Conservation (phyloP, 2,329 filamentous ascomycete genomes). For the Fusarium pilosicola region DNA sequence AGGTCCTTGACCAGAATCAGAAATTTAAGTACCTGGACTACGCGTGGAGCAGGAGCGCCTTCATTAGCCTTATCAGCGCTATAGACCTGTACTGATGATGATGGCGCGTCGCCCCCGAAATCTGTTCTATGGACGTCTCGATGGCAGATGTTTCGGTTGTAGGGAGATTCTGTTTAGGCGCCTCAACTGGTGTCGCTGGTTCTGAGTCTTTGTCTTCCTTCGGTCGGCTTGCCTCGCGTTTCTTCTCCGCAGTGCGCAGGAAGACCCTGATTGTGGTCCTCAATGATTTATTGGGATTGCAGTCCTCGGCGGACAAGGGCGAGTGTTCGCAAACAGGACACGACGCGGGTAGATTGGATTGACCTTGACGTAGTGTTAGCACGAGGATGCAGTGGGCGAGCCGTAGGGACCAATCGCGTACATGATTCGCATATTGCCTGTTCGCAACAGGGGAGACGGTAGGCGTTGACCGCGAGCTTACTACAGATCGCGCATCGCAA, state of each 20-base stretch:
- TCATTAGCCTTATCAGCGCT: slow-evolving; percentile 9
- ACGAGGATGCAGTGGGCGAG: background rate
- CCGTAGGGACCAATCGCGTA: slow-evolving; percentile 50
- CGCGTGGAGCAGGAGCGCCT: slow-evolving; percentile 9
- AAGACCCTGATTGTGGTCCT: slow-evolving; percentile 93
- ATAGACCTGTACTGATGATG: slow-evolving; percentile 9
- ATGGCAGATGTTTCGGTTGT: slow-evolving; percentile 34
- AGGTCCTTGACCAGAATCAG: background rate
- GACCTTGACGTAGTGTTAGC: slow-evolving; percentile 63
- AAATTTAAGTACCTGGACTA: slow-evolving; percentile 29
- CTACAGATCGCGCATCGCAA: slow-evolving; percentile 94
- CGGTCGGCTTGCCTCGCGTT: slow-evolving; percentile 73
- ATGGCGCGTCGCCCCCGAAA: slow-evolving; percentile 1
- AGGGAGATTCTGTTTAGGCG: slow-evolving; percentile 48
- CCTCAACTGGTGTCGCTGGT: slow-evolving; percentile 55
- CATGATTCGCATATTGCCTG: slow-evolving; percentile 93
- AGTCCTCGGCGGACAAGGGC: slow-evolving; percentile 85
- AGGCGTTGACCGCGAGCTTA: slow-evolving; percentile 89
- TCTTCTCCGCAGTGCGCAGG: slow-evolving; percentile 90
- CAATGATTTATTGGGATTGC: slow-evolving; percentile 89
- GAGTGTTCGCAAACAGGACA: slow-evolving; percentile 95
- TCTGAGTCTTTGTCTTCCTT: slow-evolving; percentile 58
- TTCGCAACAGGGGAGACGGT: slow-evolving; percentile 92
- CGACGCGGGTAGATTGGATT: slow-evolving; percentile 77
- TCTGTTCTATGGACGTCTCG: slow-evolving; percentile 35